A percentile compares a stretch with the other conserved stretches of the same genome.
Conservation (phyloP, 2,329 filamentous ascomycete genomes). For the Grosmannia huntii region DNA sequence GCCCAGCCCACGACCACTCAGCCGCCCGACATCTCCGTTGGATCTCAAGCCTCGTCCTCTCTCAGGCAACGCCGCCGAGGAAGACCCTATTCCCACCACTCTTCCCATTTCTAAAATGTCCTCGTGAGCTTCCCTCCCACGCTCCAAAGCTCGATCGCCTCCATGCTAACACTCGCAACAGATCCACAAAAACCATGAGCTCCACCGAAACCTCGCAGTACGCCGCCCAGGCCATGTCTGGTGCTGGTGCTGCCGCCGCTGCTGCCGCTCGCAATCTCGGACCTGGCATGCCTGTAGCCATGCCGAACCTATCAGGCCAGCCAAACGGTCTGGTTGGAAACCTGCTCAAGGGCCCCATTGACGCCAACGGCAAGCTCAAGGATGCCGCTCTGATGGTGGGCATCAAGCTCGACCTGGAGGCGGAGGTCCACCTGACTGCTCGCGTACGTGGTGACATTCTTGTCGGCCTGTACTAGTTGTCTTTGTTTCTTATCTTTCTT, state of each 20-base stretch:
- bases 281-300: constrained; percentile 15
- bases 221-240: constrained; percentile 7
- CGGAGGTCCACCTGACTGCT: constrained; percentile 49
- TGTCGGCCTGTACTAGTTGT: constrained; percentile 38
- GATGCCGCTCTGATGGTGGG: constrained; percentile 44
- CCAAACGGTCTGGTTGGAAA: constrained; percentile 24
- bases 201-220: constrained; percentile 7
- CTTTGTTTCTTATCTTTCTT: not conserved
- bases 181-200: constrained; percentile 11
- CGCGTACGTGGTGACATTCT: constrained; percentile 48
- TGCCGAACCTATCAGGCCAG: constrained; percentile 24
- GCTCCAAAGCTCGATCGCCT: not conserved
- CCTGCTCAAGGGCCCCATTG: constrained; percentile 43
- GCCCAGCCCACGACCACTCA: not conserved
- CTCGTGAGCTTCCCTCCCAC: constrained; percentile 7
- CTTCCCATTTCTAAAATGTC: constrained; percentile 8
- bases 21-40: not conserved
- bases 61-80: not conserved
- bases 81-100: not conserved
- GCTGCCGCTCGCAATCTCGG: constrained; percentile 5
- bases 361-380: constrained; percentile 44
- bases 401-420: constrained; percentile 51
- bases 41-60: constrained; percentile 3
- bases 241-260: constrained; percentile 3
- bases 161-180: not conserved